Percentiles rank a stretch among this genome's conserved stretches.
Conservation (phyloP, 805 yeast species). For the Candida boleticola region DNA sequence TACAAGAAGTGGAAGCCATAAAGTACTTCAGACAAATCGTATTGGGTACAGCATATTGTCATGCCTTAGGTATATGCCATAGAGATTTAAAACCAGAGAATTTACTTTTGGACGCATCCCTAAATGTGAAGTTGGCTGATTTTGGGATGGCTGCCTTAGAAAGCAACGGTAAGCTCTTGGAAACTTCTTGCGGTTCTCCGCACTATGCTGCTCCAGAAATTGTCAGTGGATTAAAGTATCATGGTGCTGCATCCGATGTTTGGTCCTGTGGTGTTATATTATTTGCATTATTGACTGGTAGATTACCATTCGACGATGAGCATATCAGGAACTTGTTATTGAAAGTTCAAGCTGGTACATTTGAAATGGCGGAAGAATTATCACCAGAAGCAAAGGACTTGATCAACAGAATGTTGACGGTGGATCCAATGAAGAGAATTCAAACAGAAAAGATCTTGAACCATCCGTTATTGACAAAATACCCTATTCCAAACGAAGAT, state of each 20-base stretch:
- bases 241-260: slow-evolving; percentile 82
- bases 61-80: slow-evolving; percentile 75
- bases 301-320: slow-evolving; percentile 82
- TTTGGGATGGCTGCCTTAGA: slow-evolving; percentile 90
- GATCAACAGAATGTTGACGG: slow-evolving; percentile 61
- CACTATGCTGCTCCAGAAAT: slow-evolving; percentile 90
- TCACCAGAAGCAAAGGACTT: slow-evolving; percentile 67
- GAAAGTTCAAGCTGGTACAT: slow-evolving; percentile 75
- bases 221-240: slow-evolving; percentile 73
- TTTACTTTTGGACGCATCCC: slow-evolving; percentile 61
- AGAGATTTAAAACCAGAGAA: slow-evolving; percentile 84
- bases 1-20: slow-evolving; percentile 72
- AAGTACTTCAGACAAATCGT: slow-evolving; percentile 75
- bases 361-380: slow-evolving; percentile 66
- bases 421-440: slow-evolving; percentile 70
- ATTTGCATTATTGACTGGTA: slow-evolving; percentile 76
- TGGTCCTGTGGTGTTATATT: slow-evolving; percentile 88
- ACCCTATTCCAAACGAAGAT: slow-evolving; percentile 48
- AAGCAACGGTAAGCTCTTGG: slow-evolving; percentile 63
- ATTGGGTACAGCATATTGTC: slow-evolving; percentile 78
- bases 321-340: slow-evolving; percentile 66
- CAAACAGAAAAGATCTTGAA: slow-evolving; percentile 61
- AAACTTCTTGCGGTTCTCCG: slow-evolving; percentile 85
- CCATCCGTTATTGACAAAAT: slow-evolving; percentile 55
- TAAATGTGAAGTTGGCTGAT: slow-evolving; percentile 76